Evolutionary conservation across 1,139 yeast species (phyloP), one percentile per base, ranked within the genome.

Genomic region (Lodderomyces jiufengensis): DNA sequence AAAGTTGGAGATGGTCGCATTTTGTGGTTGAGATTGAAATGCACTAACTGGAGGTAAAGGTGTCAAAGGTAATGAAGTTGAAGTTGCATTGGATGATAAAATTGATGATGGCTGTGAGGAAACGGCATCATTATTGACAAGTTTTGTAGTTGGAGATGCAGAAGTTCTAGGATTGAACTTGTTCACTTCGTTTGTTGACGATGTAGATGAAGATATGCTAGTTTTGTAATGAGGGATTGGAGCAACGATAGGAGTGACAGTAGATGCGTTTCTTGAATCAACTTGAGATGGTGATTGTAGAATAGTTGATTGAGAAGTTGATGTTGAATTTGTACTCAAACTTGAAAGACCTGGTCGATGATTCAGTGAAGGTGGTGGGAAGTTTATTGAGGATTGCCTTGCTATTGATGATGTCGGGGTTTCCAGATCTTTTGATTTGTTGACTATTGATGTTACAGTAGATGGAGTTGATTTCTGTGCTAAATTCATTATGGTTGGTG

Each of bases 281-380:
- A 11, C 13, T 11, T 20, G 21, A 12, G 7, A 6, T 10, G 35
- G 25, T 6, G 31, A 28, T 5, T 12, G 10, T 15, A 30, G 16
- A 11, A 31, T 25, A n/a, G 35, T 18, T 30, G 30, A 27, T 16
- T 24, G 33, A 15, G 36, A 27, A 10, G 42, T 31, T 16, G 33
- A 16, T n/a, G 33, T 29, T n/a, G 31, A 27, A 23, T 26, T 27
- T 9, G 30, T 34, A n/a, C 32, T 21, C 20, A 25, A 30, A 21
- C 38, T 31, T 15, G 49, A 37, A n/a, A n/a, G n/a, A 7, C 33
- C 29, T 15, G 47, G 34, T 9, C 46, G 29, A 30, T 36, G 37
- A 13, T 32, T 29, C 10, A 22, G 23, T 26, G 43, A 32, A 27
- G 40, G 36, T 16, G 43, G 47, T 13, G 31, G 26, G 13, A 21